phyloP scores from a whole-genome alignment of 192 early-diverging fungal genomes.

The Umbelopsis sp. region DNA sequence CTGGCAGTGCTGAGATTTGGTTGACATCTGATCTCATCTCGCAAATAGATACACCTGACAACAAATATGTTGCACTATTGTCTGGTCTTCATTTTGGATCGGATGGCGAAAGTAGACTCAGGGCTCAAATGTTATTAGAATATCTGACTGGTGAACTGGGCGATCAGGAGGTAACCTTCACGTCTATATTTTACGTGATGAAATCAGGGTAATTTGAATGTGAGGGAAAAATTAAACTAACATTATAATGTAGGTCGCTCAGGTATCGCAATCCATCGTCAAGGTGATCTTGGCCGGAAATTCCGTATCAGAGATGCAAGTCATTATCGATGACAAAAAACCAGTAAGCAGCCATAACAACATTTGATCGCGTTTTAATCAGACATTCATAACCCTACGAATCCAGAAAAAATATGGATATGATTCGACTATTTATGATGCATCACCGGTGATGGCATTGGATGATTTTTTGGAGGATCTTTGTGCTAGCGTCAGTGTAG shows the following conservation, averaged over 20 bases:
- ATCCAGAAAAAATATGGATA: conserved; percentile 57
- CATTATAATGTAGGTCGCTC: neutral
- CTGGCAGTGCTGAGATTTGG: neutral
- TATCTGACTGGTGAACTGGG: conserved; percentile 81
- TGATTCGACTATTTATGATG: conserved; percentile 48
- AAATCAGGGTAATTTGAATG: neutral
- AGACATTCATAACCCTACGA: neutral
- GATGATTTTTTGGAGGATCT: conserved; percentile 73
- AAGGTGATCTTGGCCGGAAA: conserved; percentile 9
- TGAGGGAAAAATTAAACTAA: too few relatives aligned
- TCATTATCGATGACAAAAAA: conserved; percentile 2
- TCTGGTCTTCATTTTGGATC: conserved; percentile 78
- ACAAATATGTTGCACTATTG: conserved; percentile 77
- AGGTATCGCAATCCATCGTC: conserved; percentile 4
- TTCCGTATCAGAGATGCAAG: conserved; percentile 1
- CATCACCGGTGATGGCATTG: conserved; percentile 53
- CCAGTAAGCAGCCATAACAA: neutral
- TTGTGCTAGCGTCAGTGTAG: conserved; percentile 62
- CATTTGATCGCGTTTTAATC: neutral
- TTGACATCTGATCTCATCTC: neutral
- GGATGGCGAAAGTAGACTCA: conserved; percentile 50
- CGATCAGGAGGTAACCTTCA: conserved; percentile 37
- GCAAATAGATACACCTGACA: conserved; percentile 25
- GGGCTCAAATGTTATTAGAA: conserved; percentile 76
- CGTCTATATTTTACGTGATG: neutral